phyloP scores from a whole-genome alignment of 371 early-diverging fungal species.

The Syncephalastrum monosporum region DNA sequence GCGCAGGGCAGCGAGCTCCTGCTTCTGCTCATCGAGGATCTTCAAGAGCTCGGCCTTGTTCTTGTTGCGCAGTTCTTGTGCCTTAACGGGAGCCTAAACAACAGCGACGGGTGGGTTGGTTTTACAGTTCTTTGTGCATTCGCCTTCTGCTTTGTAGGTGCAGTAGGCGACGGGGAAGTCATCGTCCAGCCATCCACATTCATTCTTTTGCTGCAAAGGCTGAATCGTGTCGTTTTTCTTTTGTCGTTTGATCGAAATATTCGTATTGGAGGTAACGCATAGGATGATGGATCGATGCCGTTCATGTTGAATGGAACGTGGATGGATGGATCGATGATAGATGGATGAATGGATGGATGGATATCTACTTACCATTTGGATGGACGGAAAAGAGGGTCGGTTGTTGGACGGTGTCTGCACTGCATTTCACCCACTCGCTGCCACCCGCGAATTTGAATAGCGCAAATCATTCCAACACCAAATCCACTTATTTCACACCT shows the following conservation, averaged over 20 bases:
- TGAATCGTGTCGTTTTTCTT: background rate
- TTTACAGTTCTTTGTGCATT: too few relatives aligned
- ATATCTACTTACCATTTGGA: slow-evolving; percentile 13
- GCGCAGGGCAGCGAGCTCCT: slow-evolving; percentile 86
- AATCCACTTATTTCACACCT: too few relatives aligned
- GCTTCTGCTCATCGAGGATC: slow-evolving; percentile 89
- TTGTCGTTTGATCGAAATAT: background rate
- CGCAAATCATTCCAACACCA: too few relatives aligned
- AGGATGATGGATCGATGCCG: background rate
- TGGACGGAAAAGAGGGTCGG: slow-evolving; percentile 3
- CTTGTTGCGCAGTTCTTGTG: slow-evolving; percentile 88
- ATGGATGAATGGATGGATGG: slow-evolving; percentile 6
- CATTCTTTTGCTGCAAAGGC: background rate
- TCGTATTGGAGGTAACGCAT: background rate
- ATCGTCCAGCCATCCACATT: slow-evolving; percentile 1
- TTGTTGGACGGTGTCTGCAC: too few relatives aligned
- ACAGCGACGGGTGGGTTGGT: slow-evolving; percentile 23
- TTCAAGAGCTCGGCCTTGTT: slow-evolving; percentile 86
- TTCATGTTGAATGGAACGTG: background rate
- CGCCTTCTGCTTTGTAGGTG: too few relatives aligned
- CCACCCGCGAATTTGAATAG: too few relatives aligned
- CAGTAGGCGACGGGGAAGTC: background rate
- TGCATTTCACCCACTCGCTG: too few relatives aligned
- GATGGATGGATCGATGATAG: slow-evolving; percentile 12
- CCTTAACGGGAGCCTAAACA: slow-evolving; percentile 78